Evolutionary conservation across 192 early-diverging fungal species (phyloP).

Genomic region (Dispira parvispora): DNA sequence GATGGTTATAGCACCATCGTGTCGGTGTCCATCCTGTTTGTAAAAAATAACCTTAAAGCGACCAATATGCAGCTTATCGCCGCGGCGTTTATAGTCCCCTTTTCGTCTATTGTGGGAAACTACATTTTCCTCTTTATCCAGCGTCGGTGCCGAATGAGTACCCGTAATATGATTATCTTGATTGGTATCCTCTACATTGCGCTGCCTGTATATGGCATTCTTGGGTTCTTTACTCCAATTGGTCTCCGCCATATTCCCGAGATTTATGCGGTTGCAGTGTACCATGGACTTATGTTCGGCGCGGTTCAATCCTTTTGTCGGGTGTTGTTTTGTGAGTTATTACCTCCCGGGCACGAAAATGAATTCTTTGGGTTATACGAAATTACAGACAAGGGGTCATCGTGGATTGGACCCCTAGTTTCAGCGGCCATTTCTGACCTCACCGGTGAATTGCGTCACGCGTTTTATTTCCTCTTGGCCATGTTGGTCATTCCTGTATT

Average conservation of each 20-base stretch:
- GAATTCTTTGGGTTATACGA: slow-evolving; percentile 57
- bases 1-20: slow-evolving; percentile 44
- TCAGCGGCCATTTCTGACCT: slow-evolving; percentile 38
- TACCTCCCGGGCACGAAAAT: slow-evolving; percentile 45
- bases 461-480: slow-evolving; percentile 33
- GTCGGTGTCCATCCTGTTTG: slow-evolving; percentile 38
- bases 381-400: slow-evolving; percentile 49
- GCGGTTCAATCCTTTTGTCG: slow-evolving; percentile 36
- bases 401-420: slow-evolving; percentile 55
- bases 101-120: slow-evolving; percentile 35
- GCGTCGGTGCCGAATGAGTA: slow-evolving; percentile 23
- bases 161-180: slow-evolving; percentile 34
- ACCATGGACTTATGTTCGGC: slow-evolving; percentile 45
- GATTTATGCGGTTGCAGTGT: slow-evolving; percentile 36
- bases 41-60: slow-evolving; percentile 32
- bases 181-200: slow-evolving; percentile 27
- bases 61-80: slow-evolving; percentile 29
- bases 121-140: slow-evolving; percentile 36
- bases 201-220: slow-evolving; percentile 41
- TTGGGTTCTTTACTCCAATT: slow-evolving; percentile 34
- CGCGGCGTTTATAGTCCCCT: slow-evolving; percentile 36
- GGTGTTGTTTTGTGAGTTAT: slow-evolving; percentile 41
- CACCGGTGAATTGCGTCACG: slow-evolving; percentile 33
- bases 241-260: slow-evolving; percentile 35
- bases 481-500: slow-evolving; percentile 33